These are phyloP conservation scores for Mortierella alpina DNA, from an alignment of 192 early-diverging fungal genomes.

Conservation along the genomic window DNA sequence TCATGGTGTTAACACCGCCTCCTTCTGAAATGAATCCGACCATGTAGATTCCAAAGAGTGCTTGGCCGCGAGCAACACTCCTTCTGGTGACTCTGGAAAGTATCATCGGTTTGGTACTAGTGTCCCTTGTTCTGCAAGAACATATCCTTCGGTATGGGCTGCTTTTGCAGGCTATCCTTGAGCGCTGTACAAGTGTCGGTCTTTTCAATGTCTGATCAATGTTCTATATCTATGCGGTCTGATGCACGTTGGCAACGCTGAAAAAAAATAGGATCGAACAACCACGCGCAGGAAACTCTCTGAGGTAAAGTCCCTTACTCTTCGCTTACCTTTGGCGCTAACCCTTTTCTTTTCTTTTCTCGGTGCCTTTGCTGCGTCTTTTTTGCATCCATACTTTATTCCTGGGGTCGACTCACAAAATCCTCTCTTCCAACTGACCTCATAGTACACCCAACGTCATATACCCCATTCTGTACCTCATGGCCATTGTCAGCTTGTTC, in stretches of 20 bases:
- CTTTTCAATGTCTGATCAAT: neutral
- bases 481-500: constrained; percentile 43
- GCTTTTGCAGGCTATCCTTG: too few relatives aligned
- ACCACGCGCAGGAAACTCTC: neutral
- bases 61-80: constrained; percentile 44
- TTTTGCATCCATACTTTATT: neutral
- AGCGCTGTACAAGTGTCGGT: neutral
- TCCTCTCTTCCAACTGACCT: neutral
- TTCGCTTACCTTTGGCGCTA: too few relatives aligned
- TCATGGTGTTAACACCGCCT: too few relatives aligned
- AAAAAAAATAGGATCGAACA: neutral
- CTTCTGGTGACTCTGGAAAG: constrained; percentile 24
- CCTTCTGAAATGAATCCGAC: neutral
- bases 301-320: too few relatives aligned
- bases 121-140: constrained; percentile 31
- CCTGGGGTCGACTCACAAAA: neutral
- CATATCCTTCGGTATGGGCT: constrained; percentile 18
- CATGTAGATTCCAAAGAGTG: constrained; percentile 4
- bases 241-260: neutral
- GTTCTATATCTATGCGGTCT: neutral
- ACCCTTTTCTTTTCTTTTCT: too few relatives aligned
- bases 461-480: constrained; percentile 38
- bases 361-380: neutral
- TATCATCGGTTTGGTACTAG: constrained; percentile 12
- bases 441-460: constrained; percentile 41